A percentile compares a stretch with the other conserved stretches of the same genome.
Conservation (phyloP, 2,329 filamentous ascomycete species). For the Bipolaris sorokiniana region DNA sequence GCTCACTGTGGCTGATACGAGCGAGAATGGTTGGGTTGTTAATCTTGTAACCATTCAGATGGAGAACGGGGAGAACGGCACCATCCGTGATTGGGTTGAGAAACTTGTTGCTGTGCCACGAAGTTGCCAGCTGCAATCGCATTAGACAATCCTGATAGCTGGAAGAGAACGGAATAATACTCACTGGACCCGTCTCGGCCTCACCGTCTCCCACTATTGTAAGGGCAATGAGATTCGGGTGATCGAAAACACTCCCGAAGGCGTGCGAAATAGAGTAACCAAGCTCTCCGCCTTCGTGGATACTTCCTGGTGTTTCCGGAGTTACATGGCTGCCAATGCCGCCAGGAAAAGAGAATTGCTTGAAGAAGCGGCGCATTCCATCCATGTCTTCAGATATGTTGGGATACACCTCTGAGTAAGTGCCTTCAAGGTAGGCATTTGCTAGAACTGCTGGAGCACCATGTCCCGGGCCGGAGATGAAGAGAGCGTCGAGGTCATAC, state of each 20-base stretch:
- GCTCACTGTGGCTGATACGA: conserved; percentile 74
- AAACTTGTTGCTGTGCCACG: conserved; percentile 84
- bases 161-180: no score
- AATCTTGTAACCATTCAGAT: conserved; percentile 77
- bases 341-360: conserved; percentile 81
- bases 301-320: conserved; percentile 76
- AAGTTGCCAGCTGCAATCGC: conserved; percentile 64
- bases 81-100: conserved; percentile 79
- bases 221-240: conserved; percentile 74
- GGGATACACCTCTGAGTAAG: conserved; percentile 78
- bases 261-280: conserved; percentile 81
- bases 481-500: conserved; percentile 73
- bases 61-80: conserved; percentile 76
- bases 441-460: conserved; percentile 77
- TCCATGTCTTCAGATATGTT: conserved; percentile 72
- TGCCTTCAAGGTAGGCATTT: conserved; percentile 77
- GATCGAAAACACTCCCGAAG: conserved; percentile 77
- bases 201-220: conserved; percentile 83
- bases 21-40: conserved; percentile 65
- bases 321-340: conserved; percentile 80
- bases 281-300: conserved; percentile 81
- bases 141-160: no score
- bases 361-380: conserved; percentile 78
- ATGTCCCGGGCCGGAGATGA: conserved; percentile 78
- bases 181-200: conserved; percentile 72